phyloP scores from a whole-genome alignment of 2,329 filamentous ascomycete genomes.

The Aspergillus sp. region DNA sequence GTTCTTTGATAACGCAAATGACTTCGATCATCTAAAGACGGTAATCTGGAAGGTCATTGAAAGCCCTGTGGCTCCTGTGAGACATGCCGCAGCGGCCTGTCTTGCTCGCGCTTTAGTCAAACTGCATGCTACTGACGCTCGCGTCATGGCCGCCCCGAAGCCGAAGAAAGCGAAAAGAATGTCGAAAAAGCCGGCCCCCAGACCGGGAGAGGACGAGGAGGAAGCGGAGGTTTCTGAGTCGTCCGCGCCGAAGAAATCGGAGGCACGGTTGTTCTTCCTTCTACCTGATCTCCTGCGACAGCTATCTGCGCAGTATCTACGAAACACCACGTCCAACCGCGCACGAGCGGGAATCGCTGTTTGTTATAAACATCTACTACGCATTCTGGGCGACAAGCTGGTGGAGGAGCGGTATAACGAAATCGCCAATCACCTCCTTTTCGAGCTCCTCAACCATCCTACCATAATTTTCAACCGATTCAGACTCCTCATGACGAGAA shows the following conservation, averaged over 20 bases:
- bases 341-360: constrained; percentile 79
- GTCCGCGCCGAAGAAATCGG: constrained; percentile 70
- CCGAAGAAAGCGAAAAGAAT: constrained; percentile 70
- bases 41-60: constrained; percentile 86
- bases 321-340: constrained; percentile 73
- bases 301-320: constrained; percentile 77
- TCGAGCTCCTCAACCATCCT: constrained; percentile 74
- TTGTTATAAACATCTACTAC: constrained; percentile 81
- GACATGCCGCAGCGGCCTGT: constrained; percentile 83
- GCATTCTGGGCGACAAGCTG: constrained; percentile 74
- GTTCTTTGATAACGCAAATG: constrained; percentile 83
- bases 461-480: constrained; percentile 83
- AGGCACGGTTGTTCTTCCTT: constrained; percentile 69
- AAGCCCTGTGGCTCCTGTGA: constrained; percentile 68
- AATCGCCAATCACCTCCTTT: constrained; percentile 77
- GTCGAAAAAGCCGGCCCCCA: constrained; percentile 60
- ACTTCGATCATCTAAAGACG: constrained; percentile 85
- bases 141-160: constrained; percentile 54
- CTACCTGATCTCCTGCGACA: constrained; percentile 76
- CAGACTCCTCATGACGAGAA: constrained; percentile 77
- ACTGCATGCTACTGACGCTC: constrained; percentile 66
- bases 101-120: constrained; percentile 81
- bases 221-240: constrained; percentile 70
- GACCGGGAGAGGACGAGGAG: constrained; percentile 70
- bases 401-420: constrained; percentile 79